Evolutionary conservation across 306 rosid species (phyloP).

Genomic region (Rosa rugosa): DNA sequence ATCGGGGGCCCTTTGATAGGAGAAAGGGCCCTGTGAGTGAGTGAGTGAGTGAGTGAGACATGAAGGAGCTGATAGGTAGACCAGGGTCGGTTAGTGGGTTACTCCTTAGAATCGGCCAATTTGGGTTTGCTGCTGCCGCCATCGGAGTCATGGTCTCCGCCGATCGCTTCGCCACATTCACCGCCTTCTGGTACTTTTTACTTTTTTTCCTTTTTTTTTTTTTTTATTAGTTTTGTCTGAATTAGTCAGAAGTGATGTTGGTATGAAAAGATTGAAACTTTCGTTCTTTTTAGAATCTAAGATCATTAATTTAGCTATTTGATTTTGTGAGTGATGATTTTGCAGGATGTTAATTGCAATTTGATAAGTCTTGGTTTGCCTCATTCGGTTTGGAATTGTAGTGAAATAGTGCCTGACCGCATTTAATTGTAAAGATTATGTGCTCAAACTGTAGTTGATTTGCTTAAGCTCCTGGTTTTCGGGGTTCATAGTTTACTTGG

Average conservation of each 20-base stretch:
- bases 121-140: slow-evolving; percentile 69
- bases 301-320: background rate
- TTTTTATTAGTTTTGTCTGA: background rate
- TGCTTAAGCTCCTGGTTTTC: background rate
- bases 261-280: too few relatives aligned
- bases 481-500: background rate
- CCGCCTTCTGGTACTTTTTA: slow-evolving; percentile 82
- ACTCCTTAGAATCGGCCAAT: slow-evolving; percentile 70
- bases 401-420: background rate
- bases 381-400: background rate
- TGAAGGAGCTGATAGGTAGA: slow-evolving; percentile 66
- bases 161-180: slow-evolving; percentile 58
- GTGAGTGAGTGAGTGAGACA: slow-evolving; percentile 19
- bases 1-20: slow-evolving; percentile 24
- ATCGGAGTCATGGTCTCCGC: slow-evolving; percentile 79
- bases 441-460: background rate
- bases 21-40: slow-evolving; percentile 22
- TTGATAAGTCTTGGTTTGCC: background rate
- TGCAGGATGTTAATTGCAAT: background rate
- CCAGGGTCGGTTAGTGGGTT: slow-evolving; percentile 83
- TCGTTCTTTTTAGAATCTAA: background rate
- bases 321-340: background rate
- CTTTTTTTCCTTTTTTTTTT: background rate
- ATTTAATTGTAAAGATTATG: background rate
- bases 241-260: background rate